Evolutionary conservation across 805 yeast species (phyloP).

Genomic region (Lipomyces yamadae): DNA sequence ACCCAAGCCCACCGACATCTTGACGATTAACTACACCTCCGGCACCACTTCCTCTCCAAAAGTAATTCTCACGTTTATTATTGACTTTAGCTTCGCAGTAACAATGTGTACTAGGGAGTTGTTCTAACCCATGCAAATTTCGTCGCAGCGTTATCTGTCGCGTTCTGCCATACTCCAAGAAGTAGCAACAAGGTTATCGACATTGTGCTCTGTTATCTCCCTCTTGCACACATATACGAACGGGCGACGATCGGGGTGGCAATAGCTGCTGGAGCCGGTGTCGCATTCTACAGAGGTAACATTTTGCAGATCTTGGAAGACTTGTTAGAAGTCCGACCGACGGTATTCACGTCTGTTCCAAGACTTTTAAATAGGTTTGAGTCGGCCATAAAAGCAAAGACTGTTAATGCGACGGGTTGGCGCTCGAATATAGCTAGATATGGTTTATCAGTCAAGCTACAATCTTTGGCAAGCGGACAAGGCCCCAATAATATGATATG

Average conservation of each 20-base stretch:
- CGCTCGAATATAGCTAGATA: slow-evolving; percentile 51
- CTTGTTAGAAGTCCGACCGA: slow-evolving; percentile 59
- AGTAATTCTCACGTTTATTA: slow-evolving; percentile 18
- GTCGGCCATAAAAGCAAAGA: slow-evolving; percentile 59
- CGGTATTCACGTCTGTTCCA: slow-evolving; percentile 62
- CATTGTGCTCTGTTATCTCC: slow-evolving; percentile 51
- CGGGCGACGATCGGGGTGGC: slow-evolving; percentile 54
- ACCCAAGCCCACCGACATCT: slow-evolving; percentile 58
- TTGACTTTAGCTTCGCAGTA: not conserved
- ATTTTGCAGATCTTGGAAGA: slow-evolving; percentile 62
- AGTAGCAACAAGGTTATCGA: slow-evolving; percentile 42
- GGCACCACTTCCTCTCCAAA: slow-evolving; percentile 80
- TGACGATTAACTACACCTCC: slow-evolving; percentile 72
- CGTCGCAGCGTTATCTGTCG: slow-evolving; percentile 54
- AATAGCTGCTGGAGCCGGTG: slow-evolving; percentile 54
- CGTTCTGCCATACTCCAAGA: slow-evolving; percentile 33
- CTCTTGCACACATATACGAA: slow-evolving; percentile 64
- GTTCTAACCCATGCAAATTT: slow-evolving; percentile 58
- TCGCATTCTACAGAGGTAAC: slow-evolving; percentile 62
- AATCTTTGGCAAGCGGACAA: slow-evolving; percentile 45
- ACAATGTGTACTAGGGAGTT: slow-evolving; percentile 52
- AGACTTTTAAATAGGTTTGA: slow-evolving; percentile 67
- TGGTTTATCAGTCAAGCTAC: slow-evolving; percentile 52
- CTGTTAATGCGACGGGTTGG: slow-evolving; percentile 52
- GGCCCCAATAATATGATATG: slow-evolving; percentile 48